Base-by-base conservation (phyloP, 495 filamentous ascomycete genomes). In the Penicillium odoratum region DNA sequence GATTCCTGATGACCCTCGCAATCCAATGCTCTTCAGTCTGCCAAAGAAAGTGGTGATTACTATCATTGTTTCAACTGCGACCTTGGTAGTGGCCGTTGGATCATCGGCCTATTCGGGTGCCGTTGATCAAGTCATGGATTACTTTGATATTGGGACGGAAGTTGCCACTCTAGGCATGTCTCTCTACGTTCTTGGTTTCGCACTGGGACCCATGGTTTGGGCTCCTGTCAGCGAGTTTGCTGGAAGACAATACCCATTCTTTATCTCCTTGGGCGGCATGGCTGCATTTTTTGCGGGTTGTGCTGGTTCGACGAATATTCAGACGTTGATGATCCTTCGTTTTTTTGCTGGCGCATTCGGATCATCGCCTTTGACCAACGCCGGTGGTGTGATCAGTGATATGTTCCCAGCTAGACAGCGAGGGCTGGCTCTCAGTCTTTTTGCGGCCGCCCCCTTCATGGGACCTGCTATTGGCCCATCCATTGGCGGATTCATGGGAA, bases 291-390 rank as follows among this genome's bases (percentile, higher is more conserved):
- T 83, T 61, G 85, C 82, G 56, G 89, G 81, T 25, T 80, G 80
- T 44, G 83, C 85, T 2, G 81, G 83, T 13, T 68, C 86, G 1
- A 74, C 83, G 57, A 90, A 89, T 60, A 80, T 85, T 48, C 69
- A 81, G 60, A 83, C 85, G 3, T 73, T 94, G 1, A 74, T 92
- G 50, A 82, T 92, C 58, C 79, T 92, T 29, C 87, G 90, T 26
- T 91, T 92, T 78, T 86, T 92, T 51, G 88, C 86, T 28, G 88
- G 90, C 50, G 78, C 88, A 15, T 90, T 91, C 67, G 90, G 90
- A 30, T 85, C 85, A 2, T 88, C 87, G 1, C 83, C 87, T 31
- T 62, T 92, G 53, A 90, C 87, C 29, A 92, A 90, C 67, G 78
- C 85, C 16, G 87, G 88, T 56, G 88, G 88, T 65, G 83, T 90